phyloP scores from a whole-genome alignment of 2,329 filamentous ascomycete species.

The Boeremia exigua region DNA sequence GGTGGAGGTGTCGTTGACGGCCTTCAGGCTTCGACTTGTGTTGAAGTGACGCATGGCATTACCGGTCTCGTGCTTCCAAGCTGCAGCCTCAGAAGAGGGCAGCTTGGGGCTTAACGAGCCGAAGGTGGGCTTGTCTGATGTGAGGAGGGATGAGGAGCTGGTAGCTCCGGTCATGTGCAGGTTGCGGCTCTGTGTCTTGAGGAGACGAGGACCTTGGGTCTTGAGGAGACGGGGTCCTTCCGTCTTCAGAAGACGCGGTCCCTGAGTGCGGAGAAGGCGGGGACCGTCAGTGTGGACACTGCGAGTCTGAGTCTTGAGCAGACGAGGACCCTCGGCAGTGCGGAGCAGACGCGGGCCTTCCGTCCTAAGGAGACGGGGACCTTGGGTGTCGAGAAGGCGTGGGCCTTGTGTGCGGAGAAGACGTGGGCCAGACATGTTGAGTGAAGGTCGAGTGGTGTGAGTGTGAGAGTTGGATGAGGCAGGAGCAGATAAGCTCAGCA shows the following conservation, averaged over 20 bases:
- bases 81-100: slow-evolving; percentile 56
- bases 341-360: slow-evolving; percentile 13
- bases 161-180: slow-evolving; percentile 67
- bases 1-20: slow-evolving; percentile 64
- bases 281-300: slow-evolving; percentile 14
- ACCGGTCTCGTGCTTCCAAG: slow-evolving; percentile 34
- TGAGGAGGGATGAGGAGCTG: slow-evolving; percentile 59
- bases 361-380: slow-evolving; percentile 11
- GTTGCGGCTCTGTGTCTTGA: slow-evolving; percentile 49
- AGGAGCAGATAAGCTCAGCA: slow-evolving; percentile 11
- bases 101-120: slow-evolving; percentile 56
- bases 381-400: slow-evolving; percentile 12
- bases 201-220: slow-evolving; percentile 13
- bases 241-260: slow-evolving; percentile 13
- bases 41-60: slow-evolving; percentile 63
- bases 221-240: slow-evolving; percentile 14
- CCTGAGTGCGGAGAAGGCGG: slow-evolving; percentile 16
- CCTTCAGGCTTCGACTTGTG: slow-evolving; percentile 63
- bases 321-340: slow-evolving; percentile 16
- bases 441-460: not conserved
- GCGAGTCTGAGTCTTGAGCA: slow-evolving; percentile 18
- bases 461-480: not conserved
- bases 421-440: slow-evolving; percentile 16
- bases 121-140: slow-evolving; percentile 57
- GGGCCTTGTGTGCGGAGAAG: slow-evolving; percentile 18